Evolutionary conservation across 345 rosid species (phyloP).

Genomic region (Pistacia atlantica): DNA sequence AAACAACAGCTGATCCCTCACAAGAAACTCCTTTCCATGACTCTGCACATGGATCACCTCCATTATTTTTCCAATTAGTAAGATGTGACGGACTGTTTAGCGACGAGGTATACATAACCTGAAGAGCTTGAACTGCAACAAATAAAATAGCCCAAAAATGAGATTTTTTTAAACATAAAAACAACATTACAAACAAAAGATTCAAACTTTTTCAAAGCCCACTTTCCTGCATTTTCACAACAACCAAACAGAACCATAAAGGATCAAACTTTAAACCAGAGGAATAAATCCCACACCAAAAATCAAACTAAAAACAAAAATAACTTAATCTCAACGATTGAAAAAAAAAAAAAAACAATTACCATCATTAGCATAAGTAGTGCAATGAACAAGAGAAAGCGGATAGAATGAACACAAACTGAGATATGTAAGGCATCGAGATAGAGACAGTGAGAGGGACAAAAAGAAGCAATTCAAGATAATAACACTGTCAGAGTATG

Average conservation of each 20-base stretch:
- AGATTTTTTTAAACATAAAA: not conserved
- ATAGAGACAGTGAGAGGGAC: no score
- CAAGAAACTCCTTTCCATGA: constrained; percentile 95
- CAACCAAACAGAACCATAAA: constrained; percentile 30
- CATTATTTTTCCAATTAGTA: constrained; percentile 78
- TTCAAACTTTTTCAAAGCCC: not conserved
- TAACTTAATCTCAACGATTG: not conserved
- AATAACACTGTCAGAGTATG: no score
- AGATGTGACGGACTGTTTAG: constrained; percentile 78
- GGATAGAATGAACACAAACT: constrained; percentile 25
- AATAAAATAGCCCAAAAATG: constrained; percentile 9
- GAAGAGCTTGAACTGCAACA: constrained; percentile 82
- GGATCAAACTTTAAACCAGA: constrained; percentile 26
- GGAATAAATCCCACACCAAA: not conserved
- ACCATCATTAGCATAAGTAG: constrained; percentile 60
- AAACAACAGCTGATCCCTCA: constrained; percentile 83
- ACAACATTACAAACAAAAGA: constrained; percentile 2
- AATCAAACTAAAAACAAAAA: not conserved
- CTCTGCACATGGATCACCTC: constrained; percentile 95
- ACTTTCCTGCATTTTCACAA: constrained; percentile 30
- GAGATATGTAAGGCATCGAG: not conserved
- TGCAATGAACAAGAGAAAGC: constrained; percentile 35
- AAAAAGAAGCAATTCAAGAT: no score
- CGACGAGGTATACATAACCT: constrained; percentile 65
- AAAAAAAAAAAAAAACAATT: not conserved